Conservation (phyloP, 1,284 basidiomycete species). For the Puccinia polysora region DNA sequence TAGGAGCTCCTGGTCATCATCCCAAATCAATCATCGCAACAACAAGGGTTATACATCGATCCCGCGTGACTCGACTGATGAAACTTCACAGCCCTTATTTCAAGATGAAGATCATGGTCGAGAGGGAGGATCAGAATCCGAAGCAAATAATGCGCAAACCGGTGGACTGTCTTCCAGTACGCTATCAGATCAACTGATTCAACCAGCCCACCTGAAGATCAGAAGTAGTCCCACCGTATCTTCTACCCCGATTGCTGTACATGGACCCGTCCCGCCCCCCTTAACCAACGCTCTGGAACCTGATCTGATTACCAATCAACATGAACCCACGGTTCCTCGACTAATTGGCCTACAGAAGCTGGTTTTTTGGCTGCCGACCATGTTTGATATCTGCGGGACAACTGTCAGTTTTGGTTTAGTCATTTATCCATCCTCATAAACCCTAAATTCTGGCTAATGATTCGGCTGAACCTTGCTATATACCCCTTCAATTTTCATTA, state of each 20-base stretch:
- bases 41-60: not conserved
- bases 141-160: not conserved
- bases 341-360: slow-evolving; percentile 67
- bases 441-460: too few species aligned
- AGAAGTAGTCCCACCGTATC: not conserved
- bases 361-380: slow-evolving; percentile 78
- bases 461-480: too few species aligned
- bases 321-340: slow-evolving; percentile 3
- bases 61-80: slow-evolving; percentile 7
- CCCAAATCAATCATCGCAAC: too few species aligned
- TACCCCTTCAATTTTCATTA: too few species aligned
- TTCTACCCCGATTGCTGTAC: slow-evolving; percentile 43
- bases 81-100: too few species aligned
- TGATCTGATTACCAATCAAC: slow-evolving; percentile 51
- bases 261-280: slow-evolving; percentile 54
- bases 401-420: too few species aligned
- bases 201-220: slow-evolving; percentile 53
- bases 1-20: too few species aligned
- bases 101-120: too few species aligned
- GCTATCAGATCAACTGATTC: slow-evolving; percentile 10
- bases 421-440: too few species aligned
- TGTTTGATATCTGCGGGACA: slow-evolving; percentile 79
- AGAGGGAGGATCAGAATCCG: not conserved
- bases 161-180: not conserved
- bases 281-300: slow-evolving; percentile 57